A percentile compares a stretch with the other conserved stretches of the same genome.
Conservation (phyloP, 257 asterid genomes). For the Echites panduratus region DNA sequence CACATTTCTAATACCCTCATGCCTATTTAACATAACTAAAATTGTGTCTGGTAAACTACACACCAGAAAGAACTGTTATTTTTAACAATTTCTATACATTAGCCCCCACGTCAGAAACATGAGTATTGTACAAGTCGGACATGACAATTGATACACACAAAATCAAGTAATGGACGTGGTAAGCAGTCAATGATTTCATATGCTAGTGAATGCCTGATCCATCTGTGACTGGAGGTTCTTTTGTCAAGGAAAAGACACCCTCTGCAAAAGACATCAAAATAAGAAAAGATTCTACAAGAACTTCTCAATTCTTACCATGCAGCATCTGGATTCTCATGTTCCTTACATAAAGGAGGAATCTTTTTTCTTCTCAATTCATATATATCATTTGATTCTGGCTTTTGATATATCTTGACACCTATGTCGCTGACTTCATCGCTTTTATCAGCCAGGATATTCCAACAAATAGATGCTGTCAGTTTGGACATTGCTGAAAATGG, state of each 20-base stretch:
- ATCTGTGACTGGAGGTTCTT: too few species aligned
- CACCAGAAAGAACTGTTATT: not conserved
- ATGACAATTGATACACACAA: not conserved
- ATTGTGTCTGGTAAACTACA: not conserved
- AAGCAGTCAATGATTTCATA: not conserved
- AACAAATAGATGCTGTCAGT: slow-evolving; percentile 71
- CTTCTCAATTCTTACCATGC: slow-evolving; percentile 60
- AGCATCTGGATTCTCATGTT: slow-evolving; percentile 81
- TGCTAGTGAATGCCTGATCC: not conserved
- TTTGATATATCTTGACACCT: slow-evolving; percentile 77
- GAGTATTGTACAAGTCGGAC: not conserved
- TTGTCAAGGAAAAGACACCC: not conserved
- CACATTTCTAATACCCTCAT: not conserved
- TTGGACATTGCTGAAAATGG: slow-evolving; percentile 62
- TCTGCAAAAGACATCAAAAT: not conserved
- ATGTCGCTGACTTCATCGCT: slow-evolving; percentile 81
- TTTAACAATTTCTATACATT: not conserved
- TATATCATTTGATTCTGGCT: slow-evolving; percentile 71
- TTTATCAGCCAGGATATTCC: slow-evolving; percentile 94
- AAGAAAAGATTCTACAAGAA: not conserved
- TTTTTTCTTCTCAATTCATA: slow-evolving; percentile 72
- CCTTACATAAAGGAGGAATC: slow-evolving; percentile 83
- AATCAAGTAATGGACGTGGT: not conserved
- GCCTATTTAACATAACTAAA: not conserved
- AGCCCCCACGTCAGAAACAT: too few species aligned